phyloP scores from a whole-genome alignment of 1,139 yeast species.

The Lodderomyces margitis region DNA sequence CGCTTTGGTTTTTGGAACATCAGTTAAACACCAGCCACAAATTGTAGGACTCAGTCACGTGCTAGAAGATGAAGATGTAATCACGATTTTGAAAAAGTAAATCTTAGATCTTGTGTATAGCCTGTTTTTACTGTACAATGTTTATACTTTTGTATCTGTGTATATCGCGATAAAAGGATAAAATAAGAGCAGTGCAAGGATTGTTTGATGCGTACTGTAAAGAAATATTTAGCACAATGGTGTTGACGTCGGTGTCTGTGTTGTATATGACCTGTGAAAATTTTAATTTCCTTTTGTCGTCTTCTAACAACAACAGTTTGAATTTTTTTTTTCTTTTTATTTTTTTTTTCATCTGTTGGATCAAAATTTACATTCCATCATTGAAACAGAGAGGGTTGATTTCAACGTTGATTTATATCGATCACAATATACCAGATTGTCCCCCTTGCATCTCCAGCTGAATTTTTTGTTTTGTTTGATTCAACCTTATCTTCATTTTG shows the following conservation, averaged over 20 bases:
- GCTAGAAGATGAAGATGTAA: conserved; percentile 94
- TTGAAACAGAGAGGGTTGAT: neutral
- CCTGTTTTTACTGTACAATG: neutral
- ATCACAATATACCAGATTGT: neutral
- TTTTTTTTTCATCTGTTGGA: conserved; percentile 6
- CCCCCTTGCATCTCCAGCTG: neutral
- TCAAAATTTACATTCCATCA: conserved; percentile 1
- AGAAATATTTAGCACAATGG: too few relatives aligned
- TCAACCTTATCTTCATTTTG: too few relatives aligned
- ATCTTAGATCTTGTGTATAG: neutral
- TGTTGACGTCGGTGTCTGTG: too few relatives aligned
- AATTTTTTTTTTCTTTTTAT: conserved; percentile 1
- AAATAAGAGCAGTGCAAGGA: too few relatives aligned
- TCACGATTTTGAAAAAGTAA: conserved; percentile 81
- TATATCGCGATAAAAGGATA: too few relatives aligned
- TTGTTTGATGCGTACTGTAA: too few relatives aligned
- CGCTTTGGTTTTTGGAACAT: conserved; percentile 87
- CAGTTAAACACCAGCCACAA: conserved; percentile 98
- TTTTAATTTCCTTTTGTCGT: neutral
- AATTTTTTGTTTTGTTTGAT: neutral
- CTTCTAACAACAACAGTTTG: too few relatives aligned
- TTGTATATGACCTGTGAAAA: too few relatives aligned
- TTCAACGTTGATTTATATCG: neutral
- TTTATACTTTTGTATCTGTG: neutral
- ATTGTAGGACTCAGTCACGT: conserved; percentile 82